Evolutionary conservation across 108 stramenopile species (phyloP), one percentile per base, ranked within the genome.

Genomic region (Mayamaea pseudoterrestris): DNA sequence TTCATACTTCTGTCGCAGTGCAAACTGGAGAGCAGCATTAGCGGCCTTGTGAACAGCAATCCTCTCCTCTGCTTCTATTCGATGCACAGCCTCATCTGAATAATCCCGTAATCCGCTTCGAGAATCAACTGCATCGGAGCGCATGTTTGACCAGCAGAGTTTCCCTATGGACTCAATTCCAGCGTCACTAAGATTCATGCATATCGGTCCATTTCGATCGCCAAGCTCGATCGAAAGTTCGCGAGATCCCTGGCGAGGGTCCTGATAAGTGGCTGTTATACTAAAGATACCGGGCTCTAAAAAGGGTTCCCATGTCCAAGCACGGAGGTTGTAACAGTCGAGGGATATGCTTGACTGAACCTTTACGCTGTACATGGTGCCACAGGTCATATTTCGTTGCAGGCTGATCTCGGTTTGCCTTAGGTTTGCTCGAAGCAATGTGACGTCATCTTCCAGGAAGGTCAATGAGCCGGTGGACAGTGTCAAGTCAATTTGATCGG

Each of bases 11-110:
- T 72, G 47, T 47, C 63, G 70, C 45, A 57, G 47, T 2, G 77
- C 77, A 61, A 73, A 78, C 21, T 44, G 26, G 9, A 73, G 46
- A 14, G 76, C 76, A 37, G 68, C 76, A 23, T 63, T 61, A 1
- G 69, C 76, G 0, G 76, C 76, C 28, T 35, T 73, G 46, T 13
- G 6, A 3, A 39, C 37, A 8, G 3, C 8, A 14, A 39, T 3
- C 37, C 20, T 3, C 16, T 8, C 25, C 27, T 5, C 27, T 27
- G 11, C 9, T 6, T 25, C 14, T 6, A 16, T 13, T n/a, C 12
- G 26, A 30, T 6, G 27, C 13, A 47, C 13, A 13, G 29, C 27
- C 31, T 30, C 26, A 47, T 30, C 29, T 29, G n/a, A 30, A 13
- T 47, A 21, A 25, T 5, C 5, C 20, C 4, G 5, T 18, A 20